These are phyloP conservation scores for Pachysolen tannophilus DNA, from an alignment of 805 yeast species.

Conservation along the genomic window DNA sequence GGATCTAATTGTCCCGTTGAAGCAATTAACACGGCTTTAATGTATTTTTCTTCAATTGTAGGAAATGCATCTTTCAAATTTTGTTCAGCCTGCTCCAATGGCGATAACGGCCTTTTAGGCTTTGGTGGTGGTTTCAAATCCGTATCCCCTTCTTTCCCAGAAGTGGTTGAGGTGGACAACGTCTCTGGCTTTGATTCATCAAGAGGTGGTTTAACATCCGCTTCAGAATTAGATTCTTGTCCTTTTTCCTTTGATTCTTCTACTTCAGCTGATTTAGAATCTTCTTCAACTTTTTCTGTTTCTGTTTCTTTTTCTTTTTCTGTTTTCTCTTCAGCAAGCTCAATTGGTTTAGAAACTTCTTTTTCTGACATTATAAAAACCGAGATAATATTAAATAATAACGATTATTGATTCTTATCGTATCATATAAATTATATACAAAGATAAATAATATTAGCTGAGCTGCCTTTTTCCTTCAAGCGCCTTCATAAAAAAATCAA, in stretches of 20 bases:
- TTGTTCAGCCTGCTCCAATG: slow-evolving; percentile 42
- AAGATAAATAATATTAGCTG: too few species aligned
- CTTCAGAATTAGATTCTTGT: background rate
- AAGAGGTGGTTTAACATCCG: background rate
- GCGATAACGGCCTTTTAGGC: slow-evolving; percentile 58
- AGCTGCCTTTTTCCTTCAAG: too few species aligned
- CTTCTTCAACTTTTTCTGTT: slow-evolving; percentile 9
- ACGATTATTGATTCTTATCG: too few species aligned
- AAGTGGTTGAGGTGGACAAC: too few species aligned
- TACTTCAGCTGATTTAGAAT: slow-evolving; percentile 1
- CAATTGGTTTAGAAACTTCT: slow-evolving; percentile 7
- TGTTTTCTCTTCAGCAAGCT: background rate
- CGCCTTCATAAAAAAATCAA: background rate
- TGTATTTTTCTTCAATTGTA: slow-evolving; percentile 54
- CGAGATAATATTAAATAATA: too few species aligned
- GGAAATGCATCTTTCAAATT: slow-evolving; percentile 87
- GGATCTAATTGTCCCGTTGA: slow-evolving; percentile 73
- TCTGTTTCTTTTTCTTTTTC: slow-evolving; percentile 1
- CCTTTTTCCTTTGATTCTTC: slow-evolving; percentile 7
- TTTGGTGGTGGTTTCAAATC: slow-evolving; percentile 31
- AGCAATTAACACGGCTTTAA: slow-evolving; percentile 79
- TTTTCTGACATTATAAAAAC: slow-evolving; percentile 3
- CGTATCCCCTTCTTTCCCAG: slow-evolving; percentile 1
- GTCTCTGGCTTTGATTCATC: too few species aligned
- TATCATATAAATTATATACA: too few species aligned